phyloP scores from a whole-genome alignment of 208 protist species.

The Endotrypanum monterogeii region DNA sequence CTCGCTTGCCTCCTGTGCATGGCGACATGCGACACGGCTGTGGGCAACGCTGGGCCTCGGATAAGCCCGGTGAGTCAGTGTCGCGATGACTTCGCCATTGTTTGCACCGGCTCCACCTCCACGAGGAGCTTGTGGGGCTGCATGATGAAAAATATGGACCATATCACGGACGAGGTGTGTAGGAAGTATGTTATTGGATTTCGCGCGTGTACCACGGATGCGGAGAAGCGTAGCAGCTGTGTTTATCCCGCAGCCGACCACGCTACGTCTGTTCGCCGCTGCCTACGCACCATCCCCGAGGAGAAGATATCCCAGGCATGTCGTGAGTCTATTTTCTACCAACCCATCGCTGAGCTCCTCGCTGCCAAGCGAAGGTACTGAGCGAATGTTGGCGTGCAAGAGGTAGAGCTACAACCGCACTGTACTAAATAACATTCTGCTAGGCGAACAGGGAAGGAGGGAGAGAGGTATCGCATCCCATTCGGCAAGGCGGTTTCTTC shows the following conservation, averaged over 20 bases:
- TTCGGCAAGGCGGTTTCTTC: background rate
- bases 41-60: slow-evolving; percentile 1
- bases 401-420: background rate
- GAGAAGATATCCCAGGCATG: slow-evolving; percentile 30
- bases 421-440: background rate
- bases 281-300: slow-evolving; percentile 27
- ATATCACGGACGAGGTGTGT: slow-evolving; percentile 34
- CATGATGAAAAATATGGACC: slow-evolving; percentile 33
- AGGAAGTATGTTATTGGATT: slow-evolving; percentile 38
- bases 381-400: background rate
- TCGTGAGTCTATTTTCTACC: slow-evolving; percentile 35
- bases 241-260: slow-evolving; percentile 30
- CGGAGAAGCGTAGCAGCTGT: slow-evolving; percentile 32
- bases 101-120: slow-evolving; percentile 21
- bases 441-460: background rate
- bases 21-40: background rate
- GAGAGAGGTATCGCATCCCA: background rate
- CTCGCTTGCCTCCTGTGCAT: background rate
- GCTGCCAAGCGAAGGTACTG: slow-evolving; percentile 4
- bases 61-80: slow-evolving; percentile 40
- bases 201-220: slow-evolving; percentile 36
- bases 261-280: slow-evolving; percentile 34
- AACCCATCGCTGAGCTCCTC: slow-evolving; percentile 22
- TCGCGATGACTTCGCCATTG: slow-evolving; percentile 25
- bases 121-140: slow-evolving; percentile 38